These are phyloP conservation scores for Draba incana DNA, from an alignment of 345 rosid species.

Conservation along the genomic window DNA sequence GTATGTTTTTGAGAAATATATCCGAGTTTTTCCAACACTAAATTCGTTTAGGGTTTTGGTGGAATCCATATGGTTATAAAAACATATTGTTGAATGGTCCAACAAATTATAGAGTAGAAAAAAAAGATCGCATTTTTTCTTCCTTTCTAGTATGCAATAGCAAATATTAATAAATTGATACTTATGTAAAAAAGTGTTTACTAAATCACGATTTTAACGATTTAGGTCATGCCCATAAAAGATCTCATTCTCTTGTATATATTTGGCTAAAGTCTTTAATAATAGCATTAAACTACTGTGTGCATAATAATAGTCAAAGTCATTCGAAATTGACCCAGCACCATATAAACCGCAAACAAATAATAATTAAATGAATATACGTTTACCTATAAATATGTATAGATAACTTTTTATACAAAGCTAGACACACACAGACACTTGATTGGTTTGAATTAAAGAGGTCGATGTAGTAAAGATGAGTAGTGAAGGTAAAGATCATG, in stretches of 20 bases:
- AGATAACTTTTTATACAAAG: constrained; percentile 5
- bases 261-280: not conserved
- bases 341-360: constrained; percentile 7
- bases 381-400: constrained; percentile 22
- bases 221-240: not conserved
- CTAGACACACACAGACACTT: constrained; percentile 10
- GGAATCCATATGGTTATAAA: not conserved
- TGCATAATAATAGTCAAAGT: constrained; percentile 39
- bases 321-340: constrained; percentile 38
- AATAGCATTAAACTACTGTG: not conserved
- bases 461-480: constrained; percentile 45
- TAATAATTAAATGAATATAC: constrained; percentile 8
- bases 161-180: not conserved
- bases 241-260: too few relatives aligned
- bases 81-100: not conserved
- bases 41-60: not conserved
- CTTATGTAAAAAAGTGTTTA: not conserved
- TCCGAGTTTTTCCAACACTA: not conserved
- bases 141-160: not conserved
- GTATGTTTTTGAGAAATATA: not conserved
- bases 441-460: constrained; percentile 16
- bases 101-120: not conserved
- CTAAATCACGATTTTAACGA: too few relatives aligned
- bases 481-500: constrained; percentile 4
- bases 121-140: not conserved